Evolutionary conservation across 306 rosid species (phyloP), one percentile per base, ranked within the genome.

Genomic region (Lathyrus aphaca): DNA sequence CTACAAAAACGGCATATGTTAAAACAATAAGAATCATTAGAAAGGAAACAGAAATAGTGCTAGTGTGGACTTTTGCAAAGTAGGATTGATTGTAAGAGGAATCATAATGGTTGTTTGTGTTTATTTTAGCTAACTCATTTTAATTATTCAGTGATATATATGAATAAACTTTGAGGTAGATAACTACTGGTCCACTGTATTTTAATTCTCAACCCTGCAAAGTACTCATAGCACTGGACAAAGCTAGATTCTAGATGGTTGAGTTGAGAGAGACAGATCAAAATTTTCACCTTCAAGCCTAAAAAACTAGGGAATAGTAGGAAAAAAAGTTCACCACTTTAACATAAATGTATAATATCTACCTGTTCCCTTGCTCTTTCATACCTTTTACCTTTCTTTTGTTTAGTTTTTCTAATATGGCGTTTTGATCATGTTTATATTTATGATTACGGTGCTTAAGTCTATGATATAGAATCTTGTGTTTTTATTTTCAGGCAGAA

Each of bases 241-340:
- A 64, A 68, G 65, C 66, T 64, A 59, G 72, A 62, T 46, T 44
- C 68, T 46, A 75, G 54, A 45, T 23, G 69, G 61, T 66, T 66
- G 66, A 74, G 74, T 60, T 66, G 75, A 74, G 77, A 74, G 75
- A 72, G 76, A 80, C 74, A 54, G 1, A 13, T 44, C 62, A 73
- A 10, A 42, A 69, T 73, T 68, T 44, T 66, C 67, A 50, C 19
- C 27, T 30, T 18, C 70, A 71, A 46, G 68, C 73, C 59, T 69
- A 54, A 27, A 43, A 9, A 21, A 29, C 29, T 40, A 56, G 74
- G 75, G 45, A 70, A 48, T 44, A 42, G 15, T 10, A 29, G 15
- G 37, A 44, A 69, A 16, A 19, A 43, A 56, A 56, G 18, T 4
- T 53, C 14, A 62, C 6, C 66, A 19, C 61, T 66, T 23, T 10